Base-by-base conservation (phyloP, 257 asterid genomes). In the Scutellaria galericulata region DNA sequence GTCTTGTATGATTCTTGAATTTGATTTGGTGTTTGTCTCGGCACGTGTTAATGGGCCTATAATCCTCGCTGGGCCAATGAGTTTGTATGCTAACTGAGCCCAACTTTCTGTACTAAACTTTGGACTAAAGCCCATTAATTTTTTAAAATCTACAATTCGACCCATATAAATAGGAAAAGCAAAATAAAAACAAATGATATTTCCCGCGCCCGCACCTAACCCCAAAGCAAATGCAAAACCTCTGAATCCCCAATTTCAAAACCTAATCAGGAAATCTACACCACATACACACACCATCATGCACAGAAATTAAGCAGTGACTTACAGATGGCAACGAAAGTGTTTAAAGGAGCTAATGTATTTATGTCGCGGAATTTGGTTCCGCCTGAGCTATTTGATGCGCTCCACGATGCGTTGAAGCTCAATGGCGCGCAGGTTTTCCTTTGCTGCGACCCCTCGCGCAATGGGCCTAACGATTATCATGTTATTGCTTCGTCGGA, bases 341-440 rank as follows among this genome's bases (percentile, higher is more conserved):
- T 90, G 72, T 95, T 95, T 70, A 83, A 64, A 31, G 98, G 95
- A 46, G 87, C 73, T 45, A 88, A 87, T 72, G 92, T 90, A 9
- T 92, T 82, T 81, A 78, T 95, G 90, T 95, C 99, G 24, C 83
- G 96, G 50, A 90, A 81, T 54, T 84, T 95, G 64, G 97, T 95
- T 14, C 99, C 97, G 54, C 97, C 99, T 55, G 99, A 95, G 85
- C 79, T 79, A 47, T 95, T 87, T 79, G 99, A 95, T 75, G 77
- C 96, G 63, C 95, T 95, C 66, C 98, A 89, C 88, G 98, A 90
- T 74, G 96, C 98, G 13, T 80, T 95, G 76, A 91, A 90, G 86
- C 95, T 83, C 81, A 95, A 88, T 58, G 98, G 99, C 55, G 99
- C 99, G 10, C 78, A 85, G 68, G 82, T 95, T 52, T 65, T 91